Conservation (phyloP, 106 monocot species). For the Dendrobium chrysotoxum region DNA sequence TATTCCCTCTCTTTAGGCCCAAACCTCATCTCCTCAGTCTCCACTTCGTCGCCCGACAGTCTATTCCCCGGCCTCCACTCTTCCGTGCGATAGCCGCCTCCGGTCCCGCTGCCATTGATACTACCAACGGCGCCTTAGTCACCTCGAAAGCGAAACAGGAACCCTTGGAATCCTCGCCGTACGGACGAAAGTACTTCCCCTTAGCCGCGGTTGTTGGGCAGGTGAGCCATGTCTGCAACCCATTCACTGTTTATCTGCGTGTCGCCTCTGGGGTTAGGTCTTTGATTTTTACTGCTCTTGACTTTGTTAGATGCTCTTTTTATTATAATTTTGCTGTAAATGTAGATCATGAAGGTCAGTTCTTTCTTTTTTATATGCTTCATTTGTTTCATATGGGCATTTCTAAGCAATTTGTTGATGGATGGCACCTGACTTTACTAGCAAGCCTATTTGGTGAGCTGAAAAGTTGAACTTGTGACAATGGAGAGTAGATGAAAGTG, state of each 20-base stretch:
- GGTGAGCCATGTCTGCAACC: constrained; percentile 27
- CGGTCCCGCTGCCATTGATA: constrained; percentile 35
- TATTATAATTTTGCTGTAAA: background rate
- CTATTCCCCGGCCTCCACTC: constrained; percentile 1
- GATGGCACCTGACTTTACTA: too few relatives aligned
- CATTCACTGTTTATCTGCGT: background rate
- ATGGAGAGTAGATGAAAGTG: too few relatives aligned
- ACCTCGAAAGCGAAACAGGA: constrained; percentile 9
- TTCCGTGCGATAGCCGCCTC: constrained; percentile 20
- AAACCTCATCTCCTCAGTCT: background rate
- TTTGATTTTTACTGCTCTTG: background rate
- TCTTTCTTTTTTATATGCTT: background rate
- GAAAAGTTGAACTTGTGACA: too few relatives aligned
- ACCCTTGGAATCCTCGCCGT: constrained; percentile 7
- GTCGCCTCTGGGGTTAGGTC: background rate
- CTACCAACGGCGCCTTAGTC: constrained; percentile 63
- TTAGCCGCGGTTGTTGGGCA: constrained; percentile 96
- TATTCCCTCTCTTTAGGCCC: background rate
- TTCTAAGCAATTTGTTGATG: too few relatives aligned
- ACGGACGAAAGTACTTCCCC: constrained; percentile 88
- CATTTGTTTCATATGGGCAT: background rate
- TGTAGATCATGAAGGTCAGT: background rate
- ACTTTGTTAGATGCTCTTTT: background rate
- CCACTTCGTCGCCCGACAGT: background rate
- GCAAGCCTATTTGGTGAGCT: too few relatives aligned